Conservation (phyloP, 2,329 filamentous ascomycete species). For the Fusarium sp. region DNA sequence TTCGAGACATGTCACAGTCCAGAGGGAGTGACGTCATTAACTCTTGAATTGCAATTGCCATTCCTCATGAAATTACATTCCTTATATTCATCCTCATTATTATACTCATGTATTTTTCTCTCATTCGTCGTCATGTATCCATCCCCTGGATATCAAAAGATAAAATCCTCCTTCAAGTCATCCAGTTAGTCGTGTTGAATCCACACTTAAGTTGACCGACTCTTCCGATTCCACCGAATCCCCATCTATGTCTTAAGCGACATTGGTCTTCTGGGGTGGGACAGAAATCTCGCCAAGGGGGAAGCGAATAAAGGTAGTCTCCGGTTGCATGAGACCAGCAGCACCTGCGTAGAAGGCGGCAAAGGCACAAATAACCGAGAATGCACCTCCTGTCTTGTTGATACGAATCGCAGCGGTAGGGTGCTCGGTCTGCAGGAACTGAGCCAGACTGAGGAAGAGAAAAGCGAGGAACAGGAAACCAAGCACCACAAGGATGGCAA, state of each 20-base stretch:
- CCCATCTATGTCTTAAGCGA: slow-evolving; percentile 28
- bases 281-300: slow-evolving; percentile 57
- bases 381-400: slow-evolving; percentile 61
- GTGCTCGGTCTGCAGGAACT: slow-evolving; percentile 63
- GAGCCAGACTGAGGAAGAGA: slow-evolving; percentile 70
- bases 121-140: too few relatives aligned
- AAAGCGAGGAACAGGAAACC: slow-evolving; percentile 72
- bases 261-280: slow-evolving; percentile 40
- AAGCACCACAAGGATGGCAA: slow-evolving; percentile 71
- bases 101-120: neutral
- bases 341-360: slow-evolving; percentile 58
- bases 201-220: too few relatives aligned
- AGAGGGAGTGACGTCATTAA: slow-evolving; percentile 21
- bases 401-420: slow-evolving; percentile 57
- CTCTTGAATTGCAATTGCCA: neutral
- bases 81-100: neutral
- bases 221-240: neutral
- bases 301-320: slow-evolving; percentile 59
- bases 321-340: slow-evolving; percentile 58
- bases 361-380: slow-evolving; percentile 56
- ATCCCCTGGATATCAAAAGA: neutral
- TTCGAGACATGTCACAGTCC: neutral
- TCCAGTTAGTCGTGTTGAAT: neutral
- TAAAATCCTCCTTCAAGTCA: neutral
- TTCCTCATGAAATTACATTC: neutral